Base-by-base conservation (phyloP, 805 yeast genomes). In the Schizosaccharomyces octosporus region DNA sequence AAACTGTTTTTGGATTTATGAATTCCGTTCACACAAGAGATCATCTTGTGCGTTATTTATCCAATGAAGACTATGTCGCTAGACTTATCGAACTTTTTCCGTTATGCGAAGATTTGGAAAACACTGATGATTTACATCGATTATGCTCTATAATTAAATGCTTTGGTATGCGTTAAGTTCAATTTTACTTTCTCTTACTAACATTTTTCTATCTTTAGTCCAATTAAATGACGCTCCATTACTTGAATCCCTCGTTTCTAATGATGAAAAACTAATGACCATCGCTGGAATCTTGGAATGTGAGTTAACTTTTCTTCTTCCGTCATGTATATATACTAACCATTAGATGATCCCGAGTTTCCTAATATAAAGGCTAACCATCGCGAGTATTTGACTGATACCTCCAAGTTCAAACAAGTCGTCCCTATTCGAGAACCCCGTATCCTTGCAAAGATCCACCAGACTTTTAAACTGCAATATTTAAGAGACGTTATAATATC, bases 241-340 rank as follows among this genome's bases (percentile, higher is more conserved):
- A 4, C 69, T 83, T 58, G 87, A 83, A 61, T 66, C 73, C n/a
- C 73, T 85, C 63, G 72, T 82, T 2, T 75, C 75, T 15, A 55
- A 55, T 29, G 84, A 81, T 63, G 75, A 75, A 6, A 67, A 74
- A 51, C 75, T 83, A 58, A 67, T 75, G 66, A 84, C 85, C 1
- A 72, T 87, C 3, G 78, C 83, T 13, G 95, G 95, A 0, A 84
- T 87, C 13, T 72, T 90, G 59, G 98, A 93, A 70, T 84, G 32
- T 31, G 5, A 31, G 32, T 31, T 31, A 29, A 31, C 5, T 1
- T 6, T 4, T 31, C 32, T 31, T 31, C 32, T 21, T 17, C 19
- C 93, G 93, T 69, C 98, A 97, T 39, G n/a, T n/a, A 84, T 95
- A 68, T 90, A 93, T 73, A 93, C 93, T 71, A 97, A 90, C 72